Conservation (phyloP, 495 filamentous ascomycete species). For the Podospora bellae-mahoneyi region DNA sequence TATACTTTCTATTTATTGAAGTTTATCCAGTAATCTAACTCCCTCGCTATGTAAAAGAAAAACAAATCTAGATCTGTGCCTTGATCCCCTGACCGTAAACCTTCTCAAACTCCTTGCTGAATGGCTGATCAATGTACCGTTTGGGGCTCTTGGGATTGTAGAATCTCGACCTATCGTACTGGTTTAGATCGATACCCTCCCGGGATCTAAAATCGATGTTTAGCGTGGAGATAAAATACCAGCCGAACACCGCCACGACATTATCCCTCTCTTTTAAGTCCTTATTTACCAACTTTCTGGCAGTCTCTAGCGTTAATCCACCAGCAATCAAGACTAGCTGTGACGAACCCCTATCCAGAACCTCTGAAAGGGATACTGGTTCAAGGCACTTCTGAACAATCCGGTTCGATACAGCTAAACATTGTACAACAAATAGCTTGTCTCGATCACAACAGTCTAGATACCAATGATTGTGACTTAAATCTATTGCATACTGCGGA, state of each 20-base stretch:
- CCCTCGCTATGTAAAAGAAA: no score
- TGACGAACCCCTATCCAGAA: no score
- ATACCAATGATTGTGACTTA: no score
- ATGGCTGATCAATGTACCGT: constrained; percentile 66
- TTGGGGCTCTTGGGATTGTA: constrained; percentile 49
- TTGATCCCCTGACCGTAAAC: neutral
- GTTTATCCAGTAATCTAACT: no score
- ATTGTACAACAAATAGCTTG: no score
- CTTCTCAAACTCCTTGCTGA: constrained; percentile 53
- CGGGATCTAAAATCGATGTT: constrained; percentile 63
- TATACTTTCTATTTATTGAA: no score
- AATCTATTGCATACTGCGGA: no score
- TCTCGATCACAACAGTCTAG: no score
- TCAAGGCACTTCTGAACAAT: no score
- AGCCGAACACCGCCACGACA: constrained; percentile 56
- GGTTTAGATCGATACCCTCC: constrained; percentile 52
- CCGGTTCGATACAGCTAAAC: no score
- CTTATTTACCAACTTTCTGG: constrained; percentile 51
- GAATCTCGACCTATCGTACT: constrained; percentile 58
- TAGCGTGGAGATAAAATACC: constrained; percentile 66
- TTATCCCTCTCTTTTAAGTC: constrained; percentile 50
- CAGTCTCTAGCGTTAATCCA: constrained; percentile 49
- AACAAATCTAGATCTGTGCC: neutral
- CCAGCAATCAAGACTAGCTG: constrained; percentile 61
- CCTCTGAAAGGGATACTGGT: no score